Evolutionary conservation across 2,329 filamentous ascomycete genomes (phyloP).

Genomic region (Chrysoporthe deuterocubensis): DNA sequence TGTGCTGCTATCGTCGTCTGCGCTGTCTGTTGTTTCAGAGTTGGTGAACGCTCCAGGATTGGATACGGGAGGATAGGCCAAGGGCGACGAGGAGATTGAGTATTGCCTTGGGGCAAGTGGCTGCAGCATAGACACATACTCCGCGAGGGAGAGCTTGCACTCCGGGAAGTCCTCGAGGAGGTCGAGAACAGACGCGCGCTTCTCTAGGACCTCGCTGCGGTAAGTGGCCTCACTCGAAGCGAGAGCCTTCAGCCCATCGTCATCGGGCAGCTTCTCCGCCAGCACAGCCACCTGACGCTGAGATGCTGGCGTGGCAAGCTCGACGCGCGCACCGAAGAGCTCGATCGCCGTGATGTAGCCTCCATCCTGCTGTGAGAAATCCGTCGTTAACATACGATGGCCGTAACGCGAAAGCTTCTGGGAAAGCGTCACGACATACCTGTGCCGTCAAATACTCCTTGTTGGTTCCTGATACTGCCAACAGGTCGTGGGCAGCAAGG

Average conservation of each 20-base stretch:
- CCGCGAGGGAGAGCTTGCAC: conserved; percentile 53
- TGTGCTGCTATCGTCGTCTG: conserved; percentile 1
- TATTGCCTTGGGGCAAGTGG: conserved; percentile 63
- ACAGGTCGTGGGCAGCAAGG: conserved; percentile 61
- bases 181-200: conserved; percentile 56
- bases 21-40: conserved; percentile 2
- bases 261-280: conserved; percentile 22
- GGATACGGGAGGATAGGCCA: conserved; percentile 49
- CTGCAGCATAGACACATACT: conserved; percentile 60
- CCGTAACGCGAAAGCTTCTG: no score
- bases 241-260: conserved; percentile 23
- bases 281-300: conserved; percentile 30
- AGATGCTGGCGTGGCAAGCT: conserved; percentile 31
- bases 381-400: neutral
- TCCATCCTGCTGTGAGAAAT: neutral
- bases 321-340: conserved; percentile 30
- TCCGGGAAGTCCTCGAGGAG: conserved; percentile 56
- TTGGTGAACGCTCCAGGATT: conserved; percentile 28
- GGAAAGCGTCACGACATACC: neutral
- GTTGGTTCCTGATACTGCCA: conserved; percentile 50
- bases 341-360: conserved; percentile 30
- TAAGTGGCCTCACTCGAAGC: conserved; percentile 35
- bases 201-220: conserved; percentile 45
- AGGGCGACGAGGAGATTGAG: conserved; percentile 60
- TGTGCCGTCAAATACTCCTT: conserved; percentile 35